phyloP scores from a whole-genome alignment of 768 basidiomycete species.

The Multifurca ochricompacta region DNA sequence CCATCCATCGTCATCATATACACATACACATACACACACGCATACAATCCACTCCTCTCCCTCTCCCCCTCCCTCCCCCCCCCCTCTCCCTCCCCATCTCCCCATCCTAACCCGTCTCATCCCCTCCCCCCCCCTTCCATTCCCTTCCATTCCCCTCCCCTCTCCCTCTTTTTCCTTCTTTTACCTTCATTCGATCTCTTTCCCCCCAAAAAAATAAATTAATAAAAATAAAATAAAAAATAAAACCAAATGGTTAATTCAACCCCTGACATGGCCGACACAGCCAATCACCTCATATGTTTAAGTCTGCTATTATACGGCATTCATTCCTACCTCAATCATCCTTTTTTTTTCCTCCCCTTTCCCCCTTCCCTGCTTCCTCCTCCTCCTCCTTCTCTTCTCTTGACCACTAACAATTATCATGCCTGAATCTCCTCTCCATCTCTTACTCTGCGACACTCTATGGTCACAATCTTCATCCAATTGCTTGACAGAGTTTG shows the following conservation, averaged over 20 bases:
- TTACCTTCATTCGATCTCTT: too few relatives aligned
- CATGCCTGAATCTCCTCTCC: slow-evolving; percentile 9
- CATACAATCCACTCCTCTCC: not conserved
- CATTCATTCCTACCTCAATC: not conserved
- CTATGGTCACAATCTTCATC: not conserved
- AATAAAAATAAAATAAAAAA: too few relatives aligned
- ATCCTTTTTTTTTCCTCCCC: not conserved
- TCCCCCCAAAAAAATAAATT: too few relatives aligned
- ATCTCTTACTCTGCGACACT: slow-evolving; percentile 7
- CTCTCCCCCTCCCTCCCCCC: not conserved
- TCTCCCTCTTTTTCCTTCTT: too few relatives aligned
- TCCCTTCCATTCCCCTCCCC: too few relatives aligned
- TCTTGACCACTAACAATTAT: too few relatives aligned
- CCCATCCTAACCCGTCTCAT: too few relatives aligned
- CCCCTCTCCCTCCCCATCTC: not conserved
- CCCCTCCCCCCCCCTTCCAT: too few relatives aligned
- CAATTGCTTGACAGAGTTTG: not conserved
- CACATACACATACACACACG: too few relatives aligned
- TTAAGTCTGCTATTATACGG: not conserved
- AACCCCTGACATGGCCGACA: slow-evolving; percentile 12
- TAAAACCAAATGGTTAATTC: too few relatives aligned
- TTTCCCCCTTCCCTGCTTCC: not conserved
- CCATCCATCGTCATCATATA: too few relatives aligned
- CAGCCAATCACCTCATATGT: slow-evolving; percentile 15
- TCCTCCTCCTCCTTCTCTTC: not conserved